Conservation (phyloP, 306 rosid species). For the Quercus alba region DNA sequence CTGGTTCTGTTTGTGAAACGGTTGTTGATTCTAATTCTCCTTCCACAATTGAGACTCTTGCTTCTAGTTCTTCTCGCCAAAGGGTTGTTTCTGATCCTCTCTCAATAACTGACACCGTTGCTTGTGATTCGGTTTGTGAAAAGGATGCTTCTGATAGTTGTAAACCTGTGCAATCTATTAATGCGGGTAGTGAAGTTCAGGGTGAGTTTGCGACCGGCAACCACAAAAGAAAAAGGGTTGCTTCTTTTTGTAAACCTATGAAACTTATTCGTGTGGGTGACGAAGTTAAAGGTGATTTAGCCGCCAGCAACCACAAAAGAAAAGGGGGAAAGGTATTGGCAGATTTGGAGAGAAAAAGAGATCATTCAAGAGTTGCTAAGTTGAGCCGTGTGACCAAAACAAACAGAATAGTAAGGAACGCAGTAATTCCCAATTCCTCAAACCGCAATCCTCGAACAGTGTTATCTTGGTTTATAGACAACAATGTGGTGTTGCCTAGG, state of each 20-base stretch:
- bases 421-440: not conserved
- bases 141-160: too few species aligned
- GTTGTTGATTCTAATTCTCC: not conserved
- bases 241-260: too few species aligned
- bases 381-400: not conserved
- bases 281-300: too few species aligned
- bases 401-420: not conserved
- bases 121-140: not conserved
- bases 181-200: too few species aligned
- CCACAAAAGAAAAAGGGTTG: too few species aligned
- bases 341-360: too few species aligned
- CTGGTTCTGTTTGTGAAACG: not conserved
- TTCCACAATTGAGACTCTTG: not conserved
- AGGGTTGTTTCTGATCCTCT: not conserved
- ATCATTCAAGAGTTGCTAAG: too few species aligned
- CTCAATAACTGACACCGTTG: not conserved
- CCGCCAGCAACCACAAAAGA: too few species aligned
- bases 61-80: not conserved
- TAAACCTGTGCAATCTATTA: not conserved
- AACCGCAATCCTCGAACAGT: constrained; percentile 12
- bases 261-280: too few species aligned
- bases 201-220: too few species aligned
- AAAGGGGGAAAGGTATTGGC: too few species aligned
- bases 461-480: constrained; percentile 38
- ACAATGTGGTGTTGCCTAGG: constrained; percentile 4